Evolutionary conservation across 1,284 basidiomycete genomes (phyloP).

Genomic region (Puccinia brachypodii): DNA sequence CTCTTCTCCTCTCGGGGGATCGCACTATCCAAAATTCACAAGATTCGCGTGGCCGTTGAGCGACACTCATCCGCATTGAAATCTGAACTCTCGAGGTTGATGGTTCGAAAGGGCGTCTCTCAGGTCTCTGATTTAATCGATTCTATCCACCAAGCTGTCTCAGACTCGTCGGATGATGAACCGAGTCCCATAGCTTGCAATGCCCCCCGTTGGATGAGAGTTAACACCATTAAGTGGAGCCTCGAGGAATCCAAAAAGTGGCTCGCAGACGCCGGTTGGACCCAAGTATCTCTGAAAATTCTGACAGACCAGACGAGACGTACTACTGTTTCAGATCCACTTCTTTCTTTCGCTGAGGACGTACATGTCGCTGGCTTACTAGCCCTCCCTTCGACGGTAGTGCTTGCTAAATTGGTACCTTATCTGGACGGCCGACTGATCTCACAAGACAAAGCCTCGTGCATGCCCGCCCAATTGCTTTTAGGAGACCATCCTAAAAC

Average conservation of each 20-base stretch:
- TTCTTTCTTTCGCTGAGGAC: slow-evolving; percentile 80
- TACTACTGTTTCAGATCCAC: slow-evolving; percentile 67
- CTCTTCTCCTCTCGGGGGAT: slow-evolving; percentile 68
- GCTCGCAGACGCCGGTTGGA: slow-evolving; percentile 32
- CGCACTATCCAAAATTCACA: slow-evolving; percentile 54
- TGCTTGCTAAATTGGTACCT: slow-evolving; percentile 54
- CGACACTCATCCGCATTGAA: slow-evolving; percentile 51
- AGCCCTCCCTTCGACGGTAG: slow-evolving; percentile 61
- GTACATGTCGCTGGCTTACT: slow-evolving; percentile 63
- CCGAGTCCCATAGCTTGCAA: background rate
- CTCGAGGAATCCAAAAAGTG: slow-evolving; percentile 14
- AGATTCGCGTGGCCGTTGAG: slow-evolving; percentile 54
- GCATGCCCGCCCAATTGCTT: slow-evolving; percentile 86
- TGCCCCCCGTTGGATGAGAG: slow-evolving; percentile 26
- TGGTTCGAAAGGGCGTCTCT: slow-evolving; percentile 3
- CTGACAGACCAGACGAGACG: background rate
- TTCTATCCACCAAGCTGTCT: background rate
- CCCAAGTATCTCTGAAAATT: background rate
- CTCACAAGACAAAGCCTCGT: slow-evolving; percentile 95
- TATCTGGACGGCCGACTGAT: slow-evolving; percentile 79
- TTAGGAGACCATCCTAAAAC: slow-evolving; percentile 59
- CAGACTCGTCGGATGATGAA: background rate
- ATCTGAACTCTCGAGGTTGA: slow-evolving; percentile 22
- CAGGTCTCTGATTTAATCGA: background rate
- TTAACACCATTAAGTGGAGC: slow-evolving; percentile 39